phyloP scores from a whole-genome alignment of 345 rosid genomes.

The Salix caprea region DNA sequence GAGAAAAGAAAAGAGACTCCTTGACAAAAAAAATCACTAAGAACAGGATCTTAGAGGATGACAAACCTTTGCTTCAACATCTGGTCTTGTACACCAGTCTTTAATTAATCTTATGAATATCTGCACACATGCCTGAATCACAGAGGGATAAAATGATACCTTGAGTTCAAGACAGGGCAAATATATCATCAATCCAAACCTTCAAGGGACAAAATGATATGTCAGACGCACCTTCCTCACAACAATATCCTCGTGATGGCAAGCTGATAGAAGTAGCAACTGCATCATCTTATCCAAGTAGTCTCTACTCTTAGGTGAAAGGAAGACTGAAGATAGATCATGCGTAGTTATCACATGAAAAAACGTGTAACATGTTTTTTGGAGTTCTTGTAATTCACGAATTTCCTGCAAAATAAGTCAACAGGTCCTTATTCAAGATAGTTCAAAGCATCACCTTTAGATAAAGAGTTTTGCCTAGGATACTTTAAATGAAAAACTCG shows the following conservation, averaged over 20 bases:
- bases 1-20: constrained; percentile 1
- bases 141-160: constrained; percentile 2
- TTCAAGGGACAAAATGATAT: not conserved
- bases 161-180: constrained; percentile 2
- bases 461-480: not conserved
- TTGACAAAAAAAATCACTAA: not conserved
- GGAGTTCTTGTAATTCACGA: constrained; percentile 87
- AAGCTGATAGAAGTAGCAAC: constrained; percentile 60
- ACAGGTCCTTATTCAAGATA: not conserved
- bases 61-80: constrained; percentile 63
- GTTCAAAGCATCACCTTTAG: not conserved
- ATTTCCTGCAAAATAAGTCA: constrained; percentile 51
- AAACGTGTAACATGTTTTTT: constrained; percentile 73
- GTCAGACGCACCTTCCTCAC: constrained; percentile 64
- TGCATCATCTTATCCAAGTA: constrained; percentile 62
- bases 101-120: constrained; percentile 78
- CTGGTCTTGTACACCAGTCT: constrained; percentile 74
- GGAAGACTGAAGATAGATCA: constrained; percentile 74
- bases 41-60: not conserved
- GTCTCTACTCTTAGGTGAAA: constrained; percentile 55
- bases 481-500: not conserved
- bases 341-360: constrained; percentile 83
- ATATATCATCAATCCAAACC: constrained; percentile 1
- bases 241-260: constrained; percentile 68
- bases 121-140: constrained; percentile 77